Evolutionary conservation across 2,329 filamentous ascomycete genomes (phyloP).

Genomic region (Diaporthe eres): DNA sequence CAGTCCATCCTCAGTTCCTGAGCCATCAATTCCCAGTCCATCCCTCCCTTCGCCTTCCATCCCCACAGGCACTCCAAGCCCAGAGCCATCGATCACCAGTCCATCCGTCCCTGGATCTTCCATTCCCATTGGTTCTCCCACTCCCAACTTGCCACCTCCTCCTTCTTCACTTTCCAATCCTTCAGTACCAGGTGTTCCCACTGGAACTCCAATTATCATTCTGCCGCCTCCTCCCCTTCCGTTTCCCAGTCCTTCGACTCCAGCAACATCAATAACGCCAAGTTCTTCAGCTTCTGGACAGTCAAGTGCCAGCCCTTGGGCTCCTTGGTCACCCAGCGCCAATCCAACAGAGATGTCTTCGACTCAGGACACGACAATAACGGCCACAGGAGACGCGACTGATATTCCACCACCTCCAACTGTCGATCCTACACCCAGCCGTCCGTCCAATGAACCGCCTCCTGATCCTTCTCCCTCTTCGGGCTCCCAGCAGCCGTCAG

Average conservation of each 20-base stretch:
- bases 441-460: background rate
- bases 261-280: background rate
- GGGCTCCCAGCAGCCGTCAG: background rate
- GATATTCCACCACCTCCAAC: background rate
- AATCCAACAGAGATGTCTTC: background rate
- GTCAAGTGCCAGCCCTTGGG: background rate
- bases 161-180: background rate
- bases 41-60: too few relatives aligned
- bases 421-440: slow-evolving; percentile 7
- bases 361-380: background rate
- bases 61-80: too few relatives aligned
- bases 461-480: background rate
- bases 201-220: background rate
- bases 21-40: too few relatives aligned
- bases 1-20: too few relatives aligned
- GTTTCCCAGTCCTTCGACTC: background rate
- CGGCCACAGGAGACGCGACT: background rate
- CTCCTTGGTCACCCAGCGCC: background rate
- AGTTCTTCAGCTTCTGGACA: background rate
- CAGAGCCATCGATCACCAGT: background rate
- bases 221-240: background rate
- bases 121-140: background rate
- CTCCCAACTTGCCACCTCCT: background rate
- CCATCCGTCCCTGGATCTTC: background rate
- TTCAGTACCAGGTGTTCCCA: background rate